Evolutionary conservation across 768 basidiomycete genomes (phyloP).

Genomic region (Suillus discolor): DNA sequence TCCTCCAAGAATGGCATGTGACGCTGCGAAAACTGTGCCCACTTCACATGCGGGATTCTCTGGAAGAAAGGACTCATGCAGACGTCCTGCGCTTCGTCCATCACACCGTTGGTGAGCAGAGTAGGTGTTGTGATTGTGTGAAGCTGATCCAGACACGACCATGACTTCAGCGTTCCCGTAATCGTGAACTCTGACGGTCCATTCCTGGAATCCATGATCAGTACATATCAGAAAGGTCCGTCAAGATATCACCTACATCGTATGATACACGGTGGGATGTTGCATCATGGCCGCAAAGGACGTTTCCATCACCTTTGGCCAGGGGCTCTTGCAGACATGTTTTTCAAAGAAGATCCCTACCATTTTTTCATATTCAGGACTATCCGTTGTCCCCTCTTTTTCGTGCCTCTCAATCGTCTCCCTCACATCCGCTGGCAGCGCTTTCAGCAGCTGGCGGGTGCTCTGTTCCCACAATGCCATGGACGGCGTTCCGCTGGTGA

Average conservation of each 20-base stretch:
- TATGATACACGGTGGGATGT: conserved; percentile 17
- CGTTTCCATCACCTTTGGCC: conserved; percentile 28
- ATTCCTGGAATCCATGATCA: conserved; percentile 5
- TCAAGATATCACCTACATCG: conserved; percentile 20
- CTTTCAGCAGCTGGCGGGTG: conserved; percentile 18
- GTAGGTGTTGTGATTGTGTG: conserved; percentile 38
- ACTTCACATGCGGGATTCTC: conserved; percentile 28
- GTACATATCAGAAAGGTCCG: conserved; percentile 1
- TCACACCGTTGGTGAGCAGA: conserved; percentile 35
- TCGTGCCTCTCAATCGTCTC: conserved; percentile 26
- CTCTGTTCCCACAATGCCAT: conserved; percentile 22
- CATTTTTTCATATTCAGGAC: conserved; percentile 28
- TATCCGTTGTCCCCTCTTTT: conserved; percentile 25
- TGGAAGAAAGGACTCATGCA: conserved; percentile 32
- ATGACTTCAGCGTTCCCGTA: conserved; percentile 40
- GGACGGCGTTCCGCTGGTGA: conserved; percentile 29
- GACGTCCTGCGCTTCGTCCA: conserved; percentile 36
- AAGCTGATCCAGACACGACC: conserved; percentile 43
- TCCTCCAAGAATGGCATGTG: conserved; percentile 49
- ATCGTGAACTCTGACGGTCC: conserved; percentile 34
- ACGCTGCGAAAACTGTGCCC: conserved; percentile 29
- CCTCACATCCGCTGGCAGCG: conserved; percentile 23
- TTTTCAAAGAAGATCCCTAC: conserved; percentile 25
- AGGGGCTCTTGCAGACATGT: conserved; percentile 32
- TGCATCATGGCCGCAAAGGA: conserved; percentile 19